These are phyloP conservation scores for Melaleuca quinquenervia DNA, from an alignment of 345 rosid species.

Conservation along the genomic window DNA sequence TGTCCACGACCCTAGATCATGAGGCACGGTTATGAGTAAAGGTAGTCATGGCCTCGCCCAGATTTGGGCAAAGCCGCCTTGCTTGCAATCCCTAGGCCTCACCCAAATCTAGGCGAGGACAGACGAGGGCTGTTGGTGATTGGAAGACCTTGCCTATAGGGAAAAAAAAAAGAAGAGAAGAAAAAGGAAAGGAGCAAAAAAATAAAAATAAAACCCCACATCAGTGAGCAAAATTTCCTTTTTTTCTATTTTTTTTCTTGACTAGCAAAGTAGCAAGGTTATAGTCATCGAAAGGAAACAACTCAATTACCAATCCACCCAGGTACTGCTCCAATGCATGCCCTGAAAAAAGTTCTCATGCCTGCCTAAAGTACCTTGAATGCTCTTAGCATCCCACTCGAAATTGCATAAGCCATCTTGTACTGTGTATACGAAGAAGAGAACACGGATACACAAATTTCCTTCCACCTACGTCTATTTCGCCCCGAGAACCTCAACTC, in stretches of 20 bases:
- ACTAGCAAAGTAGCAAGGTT: not conserved
- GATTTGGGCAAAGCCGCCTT: no score
- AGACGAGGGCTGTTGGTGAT: no score
- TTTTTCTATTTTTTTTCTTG: not conserved
- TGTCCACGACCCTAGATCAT: no score
- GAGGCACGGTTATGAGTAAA: no score
- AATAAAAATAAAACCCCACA: no score
- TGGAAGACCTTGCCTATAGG: no score
- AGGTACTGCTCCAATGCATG: not conserved
- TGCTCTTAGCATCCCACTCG: not conserved
- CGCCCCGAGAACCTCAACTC: not conserved
- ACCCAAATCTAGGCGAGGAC: no score
- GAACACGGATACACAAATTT: not conserved
- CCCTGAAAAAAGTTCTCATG: not conserved
- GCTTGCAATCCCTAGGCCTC: no score
- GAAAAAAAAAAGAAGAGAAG: no score
- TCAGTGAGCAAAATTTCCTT: not conserved
- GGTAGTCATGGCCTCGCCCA: no score
- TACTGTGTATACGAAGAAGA: not conserved
- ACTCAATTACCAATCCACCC: not conserved
- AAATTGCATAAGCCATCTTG: not conserved
- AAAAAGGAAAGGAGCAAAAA: no score
- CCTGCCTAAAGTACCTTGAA: not conserved
- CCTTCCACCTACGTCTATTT: not conserved
- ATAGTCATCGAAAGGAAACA: not conserved